These are phyloP conservation scores for Eragrostis curvula DNA, from an alignment of 176 grass and related monocot genomes.

Conservation along the genomic window DNA sequence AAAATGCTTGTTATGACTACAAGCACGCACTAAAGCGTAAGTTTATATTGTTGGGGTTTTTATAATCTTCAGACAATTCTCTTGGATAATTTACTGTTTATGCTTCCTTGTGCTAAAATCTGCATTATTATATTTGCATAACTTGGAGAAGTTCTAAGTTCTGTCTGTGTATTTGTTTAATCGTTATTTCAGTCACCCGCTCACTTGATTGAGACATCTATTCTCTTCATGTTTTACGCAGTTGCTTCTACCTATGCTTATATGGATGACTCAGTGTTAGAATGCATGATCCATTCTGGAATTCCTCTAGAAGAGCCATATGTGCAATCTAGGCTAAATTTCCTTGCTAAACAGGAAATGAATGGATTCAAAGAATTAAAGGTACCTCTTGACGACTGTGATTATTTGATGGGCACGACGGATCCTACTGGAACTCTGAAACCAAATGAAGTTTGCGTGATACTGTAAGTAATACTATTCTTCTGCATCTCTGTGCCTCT, in stretches of 20 bases:
- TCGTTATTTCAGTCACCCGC: too few species aligned
- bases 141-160: too few species aligned
- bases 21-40: too few species aligned
- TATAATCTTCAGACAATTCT: background rate
- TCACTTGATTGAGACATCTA: too few species aligned
- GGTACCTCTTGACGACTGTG: slow-evolving; percentile 58
- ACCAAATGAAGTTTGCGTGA: slow-evolving; percentile 68
- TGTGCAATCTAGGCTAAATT: slow-evolving; percentile 46
- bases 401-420: slow-evolving; percentile 67
- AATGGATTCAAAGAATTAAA: slow-evolving; percentile 58
- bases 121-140: too few species aligned
- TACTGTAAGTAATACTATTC: slow-evolving; percentile 52
- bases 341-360: slow-evolving; percentile 45
- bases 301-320: slow-evolving; percentile 58
- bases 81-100: background rate
- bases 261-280: slow-evolving; percentile 63
- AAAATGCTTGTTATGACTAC: slow-evolving; percentile 16
- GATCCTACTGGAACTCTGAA: slow-evolving; percentile 59
- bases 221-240: background rate
- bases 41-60: too few species aligned
- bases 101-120: too few species aligned
- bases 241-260: slow-evolving; percentile 55
- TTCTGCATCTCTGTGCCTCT: too few species aligned
- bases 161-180: background rate
- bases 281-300: slow-evolving; percentile 64